Evolutionary conservation across 2,329 filamentous ascomycete genomes (phyloP).

Genomic region (Endoconidiophora laricicola): DNA sequence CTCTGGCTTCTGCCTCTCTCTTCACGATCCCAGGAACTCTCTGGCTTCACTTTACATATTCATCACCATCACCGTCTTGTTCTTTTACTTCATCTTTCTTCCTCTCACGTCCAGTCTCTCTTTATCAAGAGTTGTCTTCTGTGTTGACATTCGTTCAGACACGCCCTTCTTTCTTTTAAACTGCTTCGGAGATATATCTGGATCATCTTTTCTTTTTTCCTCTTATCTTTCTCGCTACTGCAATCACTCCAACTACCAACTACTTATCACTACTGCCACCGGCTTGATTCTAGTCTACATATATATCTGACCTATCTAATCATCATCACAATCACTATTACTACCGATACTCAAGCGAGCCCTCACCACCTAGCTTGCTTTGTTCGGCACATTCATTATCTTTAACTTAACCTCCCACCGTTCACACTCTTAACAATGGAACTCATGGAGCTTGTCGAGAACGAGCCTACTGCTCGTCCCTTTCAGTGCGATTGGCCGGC

Average conservation of each 20-base stretch:
- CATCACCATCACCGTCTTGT: not conserved
- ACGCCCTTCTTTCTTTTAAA: not conserved
- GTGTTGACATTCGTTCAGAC: slow-evolving; percentile 5
- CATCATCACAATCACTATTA: slow-evolving; percentile 1
- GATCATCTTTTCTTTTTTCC: not conserved
- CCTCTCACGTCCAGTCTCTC: slow-evolving; percentile 1
- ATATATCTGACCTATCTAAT: not conserved
- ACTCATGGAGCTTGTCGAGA: slow-evolving; percentile 47
- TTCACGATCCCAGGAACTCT: too few relatives aligned
- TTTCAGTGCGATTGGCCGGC: slow-evolving; percentile 48
- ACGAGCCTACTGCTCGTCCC: slow-evolving; percentile 43
- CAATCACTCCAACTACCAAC: not conserved
- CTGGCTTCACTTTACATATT: not conserved
- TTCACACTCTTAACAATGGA: slow-evolving; percentile 30
- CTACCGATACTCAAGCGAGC: not conserved
- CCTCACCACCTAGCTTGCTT: not conserved
- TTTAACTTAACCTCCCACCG: not conserved
- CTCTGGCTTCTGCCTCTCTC: too few relatives aligned
- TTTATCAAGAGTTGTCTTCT: slow-evolving; percentile 1
- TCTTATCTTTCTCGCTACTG: not conserved
- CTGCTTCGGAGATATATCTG: not conserved
- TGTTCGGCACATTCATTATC: not conserved
- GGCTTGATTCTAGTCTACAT: not conserved
- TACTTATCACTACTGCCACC: not conserved
- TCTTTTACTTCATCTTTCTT: not conserved